A percentile compares a stretch with the other conserved stretches of the same genome.
Conservation (phyloP, 306 rosid species). For the Cyamopsis tetragonoloba region DNA sequence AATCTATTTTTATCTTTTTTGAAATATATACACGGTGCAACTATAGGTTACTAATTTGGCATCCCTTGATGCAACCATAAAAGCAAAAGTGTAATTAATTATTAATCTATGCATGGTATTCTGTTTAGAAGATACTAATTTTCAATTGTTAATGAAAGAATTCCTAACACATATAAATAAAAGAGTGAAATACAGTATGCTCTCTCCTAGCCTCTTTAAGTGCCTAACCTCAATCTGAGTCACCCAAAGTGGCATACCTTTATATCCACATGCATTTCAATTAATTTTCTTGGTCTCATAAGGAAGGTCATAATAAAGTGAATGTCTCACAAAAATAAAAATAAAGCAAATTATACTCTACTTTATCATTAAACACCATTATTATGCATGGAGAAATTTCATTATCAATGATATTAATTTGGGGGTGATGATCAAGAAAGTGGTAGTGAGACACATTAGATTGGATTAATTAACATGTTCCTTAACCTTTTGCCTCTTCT, state of each 20-base stretch:
- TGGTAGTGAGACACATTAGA: too few relatives aligned
- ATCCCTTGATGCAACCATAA: not conserved
- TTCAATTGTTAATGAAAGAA: not conserved
- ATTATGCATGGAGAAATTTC: not conserved
- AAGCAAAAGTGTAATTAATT: not conserved
- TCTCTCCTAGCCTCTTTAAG: slow-evolving; percentile 10
- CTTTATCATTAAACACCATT: not conserved
- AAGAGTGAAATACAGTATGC: too few relatives aligned
- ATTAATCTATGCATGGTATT: not conserved
- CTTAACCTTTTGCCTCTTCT: too few relatives aligned
- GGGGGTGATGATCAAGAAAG: too few relatives aligned
- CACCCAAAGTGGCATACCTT: slow-evolving; percentile 24
- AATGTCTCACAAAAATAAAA: not conserved
- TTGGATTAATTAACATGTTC: too few relatives aligned
- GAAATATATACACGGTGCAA: not conserved
- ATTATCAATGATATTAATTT: too few relatives aligned
- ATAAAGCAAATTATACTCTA: not conserved
- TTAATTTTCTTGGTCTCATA: not conserved
- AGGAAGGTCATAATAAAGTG: not conserved
- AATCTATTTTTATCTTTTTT: not conserved
- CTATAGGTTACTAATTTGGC: not conserved
- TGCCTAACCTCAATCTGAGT: slow-evolving; percentile 4
- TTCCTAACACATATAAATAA: too few relatives aligned
- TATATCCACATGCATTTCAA: not conserved
- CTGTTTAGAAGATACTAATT: not conserved